Evolutionary conservation across 192 early-diverging fungal species (phyloP).

Genomic region (Funneliformis mosseae): DNA sequence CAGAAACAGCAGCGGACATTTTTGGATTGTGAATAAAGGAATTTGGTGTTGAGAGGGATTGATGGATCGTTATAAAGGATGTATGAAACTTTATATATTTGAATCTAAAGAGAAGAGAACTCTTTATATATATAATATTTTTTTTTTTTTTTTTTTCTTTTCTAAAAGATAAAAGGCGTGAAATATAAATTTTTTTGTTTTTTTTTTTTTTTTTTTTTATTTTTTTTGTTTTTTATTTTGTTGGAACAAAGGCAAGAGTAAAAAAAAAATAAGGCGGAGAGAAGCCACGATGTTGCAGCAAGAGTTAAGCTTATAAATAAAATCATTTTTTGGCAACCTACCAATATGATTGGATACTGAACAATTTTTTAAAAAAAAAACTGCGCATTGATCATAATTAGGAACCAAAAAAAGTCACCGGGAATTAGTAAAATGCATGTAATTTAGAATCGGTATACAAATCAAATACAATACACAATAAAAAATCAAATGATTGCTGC

Average conservation of each 20-base stretch:
- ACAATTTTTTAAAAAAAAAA: neutral
- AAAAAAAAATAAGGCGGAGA: neutral
- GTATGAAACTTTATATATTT: neutral
- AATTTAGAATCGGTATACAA: too few relatives aligned
- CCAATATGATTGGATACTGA: neutral
- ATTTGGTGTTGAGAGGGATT: neutral
- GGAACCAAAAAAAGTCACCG: neutral
- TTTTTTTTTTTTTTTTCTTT: too few relatives aligned
- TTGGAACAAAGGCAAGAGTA: too few relatives aligned
- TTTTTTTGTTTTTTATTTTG: too few relatives aligned
- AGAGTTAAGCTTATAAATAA: neutral
- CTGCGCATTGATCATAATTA: neutral
- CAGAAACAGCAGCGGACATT: slow-evolving; percentile 43
- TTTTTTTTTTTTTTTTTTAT: too few relatives aligned
- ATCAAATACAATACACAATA: too few relatives aligned
- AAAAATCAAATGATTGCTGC: too few relatives aligned
- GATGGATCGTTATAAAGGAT: neutral
- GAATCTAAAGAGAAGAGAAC: neutral
- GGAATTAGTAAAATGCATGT: neutral
- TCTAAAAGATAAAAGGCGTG: too few relatives aligned
- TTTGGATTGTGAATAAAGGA: slow-evolving; percentile 5
- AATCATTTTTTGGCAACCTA: neutral
- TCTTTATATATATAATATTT: too few relatives aligned
- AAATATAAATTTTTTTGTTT: too few relatives aligned
- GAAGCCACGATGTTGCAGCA: neutral